Evolutionary conservation across 129 eudicot genomes (phyloP).

Genomic region (Scalesia atractyloides): DNA sequence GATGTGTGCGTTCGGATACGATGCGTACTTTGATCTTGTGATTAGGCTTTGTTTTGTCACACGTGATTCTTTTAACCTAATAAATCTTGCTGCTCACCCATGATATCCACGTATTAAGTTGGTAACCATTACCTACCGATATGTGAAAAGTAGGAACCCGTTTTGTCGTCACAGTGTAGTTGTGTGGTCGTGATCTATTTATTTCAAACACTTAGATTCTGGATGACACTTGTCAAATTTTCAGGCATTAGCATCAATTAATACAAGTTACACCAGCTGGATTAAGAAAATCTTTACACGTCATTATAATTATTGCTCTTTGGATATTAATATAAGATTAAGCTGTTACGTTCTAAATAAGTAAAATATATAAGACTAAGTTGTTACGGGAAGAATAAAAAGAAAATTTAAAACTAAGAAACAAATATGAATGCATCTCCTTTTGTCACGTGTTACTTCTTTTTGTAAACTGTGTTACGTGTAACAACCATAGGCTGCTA

Average conservation of each 20-base stretch:
- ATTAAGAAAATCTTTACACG: not conserved
- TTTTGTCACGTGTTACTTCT: too few relatives aligned
- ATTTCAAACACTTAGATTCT: not conserved
- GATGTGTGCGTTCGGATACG: not conserved
- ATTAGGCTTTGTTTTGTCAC: not conserved
- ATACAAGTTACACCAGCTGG: slow-evolving; percentile 21
- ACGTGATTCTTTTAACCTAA: not conserved
- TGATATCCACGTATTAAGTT: slow-evolving; percentile 9
- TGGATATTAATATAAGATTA: too few relatives aligned
- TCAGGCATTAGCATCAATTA: not conserved
- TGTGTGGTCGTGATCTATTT: slow-evolving; percentile 19
- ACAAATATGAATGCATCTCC: too few relatives aligned
- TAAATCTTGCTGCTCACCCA: not conserved
- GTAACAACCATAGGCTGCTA: too few relatives aligned
- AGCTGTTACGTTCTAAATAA: too few relatives aligned
- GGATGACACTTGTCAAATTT: slow-evolving; percentile 25
- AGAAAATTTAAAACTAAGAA: too few relatives aligned
- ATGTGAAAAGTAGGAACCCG: not conserved
- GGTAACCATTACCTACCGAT: slow-evolving; percentile 22
- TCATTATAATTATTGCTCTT: not conserved
- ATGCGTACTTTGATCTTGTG: not conserved
- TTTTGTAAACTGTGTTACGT: too few relatives aligned
- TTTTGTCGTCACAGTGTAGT: slow-evolving; percentile 1
- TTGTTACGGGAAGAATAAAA: too few relatives aligned
- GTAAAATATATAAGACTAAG: too few relatives aligned